Base-by-base conservation (phyloP, 768 basidiomycete genomes). In the Cystobasidium ongulense region DNA sequence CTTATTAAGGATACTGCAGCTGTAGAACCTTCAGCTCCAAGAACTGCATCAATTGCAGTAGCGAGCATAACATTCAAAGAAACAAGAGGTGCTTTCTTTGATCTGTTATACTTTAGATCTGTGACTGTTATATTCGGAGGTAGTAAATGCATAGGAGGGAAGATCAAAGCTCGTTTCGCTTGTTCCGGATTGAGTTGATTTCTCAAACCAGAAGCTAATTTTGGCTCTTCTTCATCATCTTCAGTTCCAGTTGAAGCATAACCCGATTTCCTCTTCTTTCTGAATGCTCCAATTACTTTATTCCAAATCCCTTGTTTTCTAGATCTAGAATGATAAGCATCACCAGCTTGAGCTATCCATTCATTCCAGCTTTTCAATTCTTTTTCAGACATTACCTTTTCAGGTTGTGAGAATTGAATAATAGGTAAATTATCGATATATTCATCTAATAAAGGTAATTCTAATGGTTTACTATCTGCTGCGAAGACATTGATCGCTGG, bases 361-460 rank as follows among this genome's bases (percentile, higher is more conserved):
- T 21, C 27, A 41, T 72, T 33, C 78, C 78, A 76, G 2, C 29
- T 52, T 39, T 54, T 27, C 39, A 33, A 27, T 50, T 78, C 75
- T 21, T 27, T 36, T 21, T 38, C 50, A 11, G 57, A 36, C 5
- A 70, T 21, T 43, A 72, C 29, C 10, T 50, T 29, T 27, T 57
- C 52, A 57, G 43, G 39, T 11, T 63, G 29, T 0, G 81, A 74
- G 72, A 89, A 86, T 5, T 78, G 66, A 0, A 87, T 85, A 17
- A 81, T 77, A 0, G 83, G 82, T 4, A 89, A 75, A 10, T 81
- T 80, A 0, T 86, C 82, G n/a, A 90, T 81, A 76, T 86, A 83
- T 3, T 82, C 77, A 78, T 90, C 88, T 62, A 90, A 84, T 53
- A 85, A 82, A 0, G 89, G 88, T 15, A 90, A 83, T 71, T 84